Conservation (phyloP, 2,329 filamentous ascomycete species). For the Aspergillus quadrilineatus region DNA sequence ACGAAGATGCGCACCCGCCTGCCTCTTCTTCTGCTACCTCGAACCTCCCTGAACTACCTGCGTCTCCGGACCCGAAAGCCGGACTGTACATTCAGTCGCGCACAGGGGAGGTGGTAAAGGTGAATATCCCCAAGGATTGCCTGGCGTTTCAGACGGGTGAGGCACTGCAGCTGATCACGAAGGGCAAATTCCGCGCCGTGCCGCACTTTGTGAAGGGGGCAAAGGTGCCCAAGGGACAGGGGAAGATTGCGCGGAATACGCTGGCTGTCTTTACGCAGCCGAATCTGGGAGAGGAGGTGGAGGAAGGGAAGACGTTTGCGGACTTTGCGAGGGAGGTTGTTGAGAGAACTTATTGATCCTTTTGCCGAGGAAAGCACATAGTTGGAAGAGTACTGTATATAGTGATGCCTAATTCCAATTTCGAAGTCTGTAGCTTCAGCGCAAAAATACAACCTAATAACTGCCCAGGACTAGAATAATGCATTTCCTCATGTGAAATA, state of each 20-base stretch:
- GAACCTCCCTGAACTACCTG: constrained; percentile 65
- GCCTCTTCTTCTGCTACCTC: constrained; percentile 38
- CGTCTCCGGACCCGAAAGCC: constrained; percentile 77
- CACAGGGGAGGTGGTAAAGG: constrained; percentile 78
- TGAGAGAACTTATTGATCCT: constrained; percentile 59
- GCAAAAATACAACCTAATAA: not conserved
- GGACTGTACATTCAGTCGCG: constrained; percentile 94
- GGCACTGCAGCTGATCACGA: constrained; percentile 83
- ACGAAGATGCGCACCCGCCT: constrained; percentile 59
- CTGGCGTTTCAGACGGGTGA: constrained; percentile 96
- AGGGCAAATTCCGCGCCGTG: constrained; percentile 88
- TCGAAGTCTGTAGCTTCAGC: not conserved
- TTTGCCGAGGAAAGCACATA: not conserved
- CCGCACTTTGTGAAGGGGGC: constrained; percentile 91
- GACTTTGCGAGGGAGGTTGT: constrained; percentile 78
- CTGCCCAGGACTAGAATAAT: not conserved
- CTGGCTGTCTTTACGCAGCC: constrained; percentile 97
- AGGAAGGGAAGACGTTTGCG: constrained; percentile 70
- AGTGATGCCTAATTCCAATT: not conserved
- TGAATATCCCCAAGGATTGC: constrained; percentile 85
- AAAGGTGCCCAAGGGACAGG: constrained; percentile 51
- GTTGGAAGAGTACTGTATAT: not conserved
- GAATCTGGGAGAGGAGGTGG: constrained; percentile 72
- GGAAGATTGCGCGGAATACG: constrained; percentile 74
- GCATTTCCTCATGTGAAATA: not conserved